A percentile compares a stretch with the other conserved stretches of the same genome.
Evolutionary conservation across 2,329 filamentous ascomycete genomes (phyloP).

Genomic region (Botrytis aclada): DNA sequence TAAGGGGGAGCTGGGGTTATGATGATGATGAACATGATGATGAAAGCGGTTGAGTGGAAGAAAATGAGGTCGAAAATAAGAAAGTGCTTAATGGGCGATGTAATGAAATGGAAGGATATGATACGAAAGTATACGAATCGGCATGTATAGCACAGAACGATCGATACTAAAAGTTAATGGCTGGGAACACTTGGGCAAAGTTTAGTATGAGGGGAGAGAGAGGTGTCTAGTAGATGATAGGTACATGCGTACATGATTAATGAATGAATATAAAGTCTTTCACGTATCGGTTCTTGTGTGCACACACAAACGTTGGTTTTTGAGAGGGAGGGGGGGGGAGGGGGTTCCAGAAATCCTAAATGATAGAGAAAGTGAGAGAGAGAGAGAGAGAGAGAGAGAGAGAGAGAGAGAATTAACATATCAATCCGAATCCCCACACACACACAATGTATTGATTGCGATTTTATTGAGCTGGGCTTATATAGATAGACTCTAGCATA

Average conservation of each 20-base stretch:
- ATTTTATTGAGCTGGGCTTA: too few relatives aligned
- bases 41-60: rapidly evolving
- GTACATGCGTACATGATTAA: neutral
- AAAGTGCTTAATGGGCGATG: neutral
- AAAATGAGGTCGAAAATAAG: neutral
- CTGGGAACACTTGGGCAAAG: neutral
- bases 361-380: too few relatives aligned
- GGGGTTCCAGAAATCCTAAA: too few relatives aligned
- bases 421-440: too few relatives aligned
- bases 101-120: neutral
- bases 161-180: neutral
- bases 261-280: neutral
- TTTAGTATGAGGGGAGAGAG: neutral
- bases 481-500: too few relatives aligned
- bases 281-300: too few relatives aligned
- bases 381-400: too few relatives aligned
- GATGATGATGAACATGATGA: neutral
- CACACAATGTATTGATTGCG: too few relatives aligned
- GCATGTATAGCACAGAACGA: neutral
- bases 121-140: neutral
- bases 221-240: neutral
- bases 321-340: too few relatives aligned
- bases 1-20: neutral
- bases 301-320: too few relatives aligned
- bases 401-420: too few relatives aligned